Evolutionary conservation across 2,329 filamentous ascomycete species (phyloP).

Genomic region (Diaporthe caulivora): DNA sequence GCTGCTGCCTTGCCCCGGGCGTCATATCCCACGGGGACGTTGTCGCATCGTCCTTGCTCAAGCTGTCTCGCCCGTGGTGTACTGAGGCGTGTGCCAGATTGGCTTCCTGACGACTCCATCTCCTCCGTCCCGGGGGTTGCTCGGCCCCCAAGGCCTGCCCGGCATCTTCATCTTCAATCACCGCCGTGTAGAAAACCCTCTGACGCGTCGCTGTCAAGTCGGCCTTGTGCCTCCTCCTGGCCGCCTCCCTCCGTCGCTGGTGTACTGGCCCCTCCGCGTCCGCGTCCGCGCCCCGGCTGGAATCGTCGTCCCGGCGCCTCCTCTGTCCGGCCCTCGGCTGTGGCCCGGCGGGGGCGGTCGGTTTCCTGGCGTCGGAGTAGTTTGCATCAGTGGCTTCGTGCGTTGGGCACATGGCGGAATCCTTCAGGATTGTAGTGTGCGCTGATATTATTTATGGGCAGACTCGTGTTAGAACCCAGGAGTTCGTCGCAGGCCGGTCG

Average conservation of each 20-base stretch:
- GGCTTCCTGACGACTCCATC: background rate
- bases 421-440: background rate
- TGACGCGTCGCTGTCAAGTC: no score
- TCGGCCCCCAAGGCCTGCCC: background rate
- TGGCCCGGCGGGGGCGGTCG: accelerated
- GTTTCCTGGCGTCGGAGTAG: background rate
- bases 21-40: background rate
- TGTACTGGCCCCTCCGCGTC: background rate
- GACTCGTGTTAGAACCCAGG: background rate
- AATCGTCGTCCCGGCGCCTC: background rate
- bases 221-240: no score
- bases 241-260: background rate
- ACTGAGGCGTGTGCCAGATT: no score
- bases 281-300: background rate
- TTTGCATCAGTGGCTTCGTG: background rate
- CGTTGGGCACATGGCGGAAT: background rate
- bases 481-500: background rate
- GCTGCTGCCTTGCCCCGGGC: background rate
- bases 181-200: no score
- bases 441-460: background rate
- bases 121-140: background rate
- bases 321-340: background rate
- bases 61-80: background rate
- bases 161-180: background rate
- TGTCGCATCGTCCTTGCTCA: background rate